phyloP scores from a whole-genome alignment of 148 eudicot genomes.

The Camellia sinensis region DNA sequence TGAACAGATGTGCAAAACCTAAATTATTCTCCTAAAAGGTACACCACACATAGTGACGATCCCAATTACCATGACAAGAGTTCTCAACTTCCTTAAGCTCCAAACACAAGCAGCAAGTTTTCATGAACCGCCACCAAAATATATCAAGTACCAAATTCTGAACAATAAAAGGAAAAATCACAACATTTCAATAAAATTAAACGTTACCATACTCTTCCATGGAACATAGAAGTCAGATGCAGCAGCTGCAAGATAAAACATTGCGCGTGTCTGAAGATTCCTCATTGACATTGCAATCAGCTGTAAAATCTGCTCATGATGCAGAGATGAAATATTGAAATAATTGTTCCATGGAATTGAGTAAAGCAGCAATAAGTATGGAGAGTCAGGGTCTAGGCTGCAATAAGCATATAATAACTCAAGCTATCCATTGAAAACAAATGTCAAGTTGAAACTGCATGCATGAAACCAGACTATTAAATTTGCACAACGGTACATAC shows the following conservation, averaged over 20 bases:
- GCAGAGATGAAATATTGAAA: slow-evolving; percentile 8
- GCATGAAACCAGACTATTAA: neutral
- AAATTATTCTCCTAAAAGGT: neutral
- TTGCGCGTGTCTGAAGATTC: slow-evolving; percentile 53
- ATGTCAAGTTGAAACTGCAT: neutral
- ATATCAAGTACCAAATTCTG: neutral
- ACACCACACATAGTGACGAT: neutral
- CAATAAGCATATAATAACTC: neutral
- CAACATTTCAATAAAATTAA: neutral
- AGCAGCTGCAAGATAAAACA: slow-evolving; percentile 99
- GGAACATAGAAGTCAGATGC: slow-evolving; percentile 99
- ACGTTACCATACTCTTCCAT: slow-evolving; percentile 88
- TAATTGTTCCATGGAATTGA: neutral
- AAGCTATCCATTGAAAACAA: neutral
- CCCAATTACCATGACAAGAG: neutral
- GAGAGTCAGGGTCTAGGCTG: neutral
- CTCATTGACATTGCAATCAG: slow-evolving; percentile 57
- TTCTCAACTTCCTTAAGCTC: neutral
- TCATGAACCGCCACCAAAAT: neutral
- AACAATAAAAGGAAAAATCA: neutral
- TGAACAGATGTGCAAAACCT: too few relatives aligned
- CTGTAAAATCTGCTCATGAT: slow-evolving; percentile 64
- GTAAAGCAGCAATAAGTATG: neutral
- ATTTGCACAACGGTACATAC: neutral
- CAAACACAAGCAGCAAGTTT: neutral